Evolutionary conservation across 2,329 filamentous ascomycete genomes (phyloP), one percentile per base, ranked within the genome.

Genomic region (Fusarium dlaminii): DNA sequence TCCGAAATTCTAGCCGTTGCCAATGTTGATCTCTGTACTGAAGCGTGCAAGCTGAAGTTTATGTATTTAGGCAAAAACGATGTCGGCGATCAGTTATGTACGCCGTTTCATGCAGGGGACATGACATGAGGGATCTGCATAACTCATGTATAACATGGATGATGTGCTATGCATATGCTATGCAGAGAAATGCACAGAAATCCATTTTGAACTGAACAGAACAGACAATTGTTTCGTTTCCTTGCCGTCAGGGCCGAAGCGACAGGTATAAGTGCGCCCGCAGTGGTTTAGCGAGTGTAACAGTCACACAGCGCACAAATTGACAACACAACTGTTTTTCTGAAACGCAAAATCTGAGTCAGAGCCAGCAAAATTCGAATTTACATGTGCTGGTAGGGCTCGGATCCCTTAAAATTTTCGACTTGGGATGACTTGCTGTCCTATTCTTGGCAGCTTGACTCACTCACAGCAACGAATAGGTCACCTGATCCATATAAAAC

Each of bases 271-370:
- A 30, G 30, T 37, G 59, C 59, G 58, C 40, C 63, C 63, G 65
- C 56, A 59, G 24, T 45, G 12, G 32, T 68, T 68, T 68, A 66
- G 65, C 65, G 65, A 68, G 65, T 68, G 63, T 27, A 68, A 68
- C 65, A 52, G 45, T 49, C 32, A 36, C 39, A 52, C 54, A 68
- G 34, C 65, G 52, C 65, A 68, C 65, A 58, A 58, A 59, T 49
- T 51, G 56, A 58, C 56, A 59, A 6, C 56, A 51, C 42, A 59
- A 59, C 22, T 27, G 3, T 2, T 34, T 46, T 37, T 59, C 32
- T 59, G 42, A 58, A 58, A 58, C 56, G 12, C 43, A 37, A 58
- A 51, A 29, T 51, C 56, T 51, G 56, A 59, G 56, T 59, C 56
- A 59, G 51, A 55, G 51, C 24, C 3, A 11, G 27, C 20, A 18